Evolutionary conservation across 108 stramenopile genomes (phyloP).

Genomic region (Phaeodactylum tricornutum): DNA sequence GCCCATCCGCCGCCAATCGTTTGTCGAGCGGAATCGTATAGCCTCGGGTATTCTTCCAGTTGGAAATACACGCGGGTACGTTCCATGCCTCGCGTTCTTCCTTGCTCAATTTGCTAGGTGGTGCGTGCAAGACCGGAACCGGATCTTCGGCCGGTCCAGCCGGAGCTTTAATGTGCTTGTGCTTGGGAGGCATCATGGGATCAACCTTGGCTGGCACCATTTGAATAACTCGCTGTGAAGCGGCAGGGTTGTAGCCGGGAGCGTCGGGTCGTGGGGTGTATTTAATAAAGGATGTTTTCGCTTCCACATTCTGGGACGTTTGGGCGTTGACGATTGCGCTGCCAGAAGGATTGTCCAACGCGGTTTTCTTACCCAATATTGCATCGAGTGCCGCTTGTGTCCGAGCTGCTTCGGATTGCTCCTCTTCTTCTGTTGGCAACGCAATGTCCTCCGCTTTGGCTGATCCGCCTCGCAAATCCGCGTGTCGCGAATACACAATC

Average conservation of each 20-base stretch:
- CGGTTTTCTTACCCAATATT: slow-evolving; percentile 67
- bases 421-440: slow-evolving; percentile 87
- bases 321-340: slow-evolving; percentile 60
- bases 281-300: slow-evolving; percentile 87
- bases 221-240: slow-evolving; percentile 91
- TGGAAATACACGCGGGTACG: slow-evolving; percentile 95
- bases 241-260: slow-evolving; percentile 94
- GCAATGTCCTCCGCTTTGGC: slow-evolving; percentile 69
- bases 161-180: slow-evolving; percentile 95
- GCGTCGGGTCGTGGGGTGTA: slow-evolving; percentile 97
- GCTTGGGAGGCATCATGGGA: slow-evolving; percentile 99
- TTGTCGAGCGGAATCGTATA: slow-evolving; percentile 99
- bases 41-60: slow-evolving; percentile 97
- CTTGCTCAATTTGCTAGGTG: slow-evolving; percentile 68
- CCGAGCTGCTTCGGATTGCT: slow-evolving; percentile 63
- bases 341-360: slow-evolving; percentile 79
- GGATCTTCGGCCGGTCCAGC: slow-evolving; percentile 87
- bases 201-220: slow-evolving; percentile 96
- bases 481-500: slow-evolving; percentile 75
- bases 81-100: slow-evolving; percentile 95
- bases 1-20: slow-evolving; percentile 97
- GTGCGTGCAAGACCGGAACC: slow-evolving; percentile 83
- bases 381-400: slow-evolving; percentile 86
- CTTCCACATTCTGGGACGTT: slow-evolving; percentile 61
- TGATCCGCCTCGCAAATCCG: slow-evolving; percentile 70